Evolutionary conservation across 495 filamentous ascomycete species (phyloP).

Genomic region (Podospora australis): DNA sequence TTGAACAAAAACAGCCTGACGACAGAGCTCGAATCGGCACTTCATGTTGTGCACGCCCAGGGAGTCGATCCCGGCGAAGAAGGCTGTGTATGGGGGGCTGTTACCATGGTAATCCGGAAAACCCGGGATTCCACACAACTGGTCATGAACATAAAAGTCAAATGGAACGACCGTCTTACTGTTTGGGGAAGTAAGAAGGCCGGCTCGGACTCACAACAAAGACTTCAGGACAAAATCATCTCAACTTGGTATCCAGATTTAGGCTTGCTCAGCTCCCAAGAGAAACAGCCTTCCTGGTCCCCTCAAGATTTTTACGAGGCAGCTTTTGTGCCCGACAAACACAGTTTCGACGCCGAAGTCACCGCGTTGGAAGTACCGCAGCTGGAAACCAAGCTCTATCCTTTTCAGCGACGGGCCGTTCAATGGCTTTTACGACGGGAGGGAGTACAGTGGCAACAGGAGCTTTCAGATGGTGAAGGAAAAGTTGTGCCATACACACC

Average conservation of each 20-base stretch:
- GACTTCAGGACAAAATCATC: slow-evolving; percentile 17
- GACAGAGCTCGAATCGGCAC: background rate
- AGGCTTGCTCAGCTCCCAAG: background rate
- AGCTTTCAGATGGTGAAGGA: slow-evolving; percentile 1
- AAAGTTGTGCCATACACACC: slow-evolving; percentile 11
- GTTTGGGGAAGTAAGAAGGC: slow-evolving; percentile 11
- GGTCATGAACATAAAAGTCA: slow-evolving; percentile 13
- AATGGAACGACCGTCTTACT: slow-evolving; percentile 20
- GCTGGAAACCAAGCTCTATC: slow-evolving; percentile 32
- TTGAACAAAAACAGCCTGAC: slow-evolving; percentile 8
- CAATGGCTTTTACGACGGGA: slow-evolving; percentile 42
- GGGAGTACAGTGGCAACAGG: slow-evolving; percentile 30
- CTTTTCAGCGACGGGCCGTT: slow-evolving; percentile 39
- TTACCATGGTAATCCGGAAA: slow-evolving; percentile 13
- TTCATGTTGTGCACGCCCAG: slow-evolving; percentile 10
- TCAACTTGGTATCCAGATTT: slow-evolving; percentile 23
- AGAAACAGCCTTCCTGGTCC: slow-evolving; percentile 14
- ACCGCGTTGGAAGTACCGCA: slow-evolving; percentile 19
- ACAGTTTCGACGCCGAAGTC: slow-evolving; percentile 14
- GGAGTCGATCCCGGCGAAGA: slow-evolving; percentile 8
- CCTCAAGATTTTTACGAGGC: slow-evolving; percentile 42
- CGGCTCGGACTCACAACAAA: slow-evolving; percentile 9
- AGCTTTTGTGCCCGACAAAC: slow-evolving; percentile 30
- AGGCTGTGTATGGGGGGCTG: slow-evolving; percentile 21
- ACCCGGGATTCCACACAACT: too few species aligned